Conservation (phyloP, 192 early-diverging fungal species). For the Coemansia sp. region DNA sequence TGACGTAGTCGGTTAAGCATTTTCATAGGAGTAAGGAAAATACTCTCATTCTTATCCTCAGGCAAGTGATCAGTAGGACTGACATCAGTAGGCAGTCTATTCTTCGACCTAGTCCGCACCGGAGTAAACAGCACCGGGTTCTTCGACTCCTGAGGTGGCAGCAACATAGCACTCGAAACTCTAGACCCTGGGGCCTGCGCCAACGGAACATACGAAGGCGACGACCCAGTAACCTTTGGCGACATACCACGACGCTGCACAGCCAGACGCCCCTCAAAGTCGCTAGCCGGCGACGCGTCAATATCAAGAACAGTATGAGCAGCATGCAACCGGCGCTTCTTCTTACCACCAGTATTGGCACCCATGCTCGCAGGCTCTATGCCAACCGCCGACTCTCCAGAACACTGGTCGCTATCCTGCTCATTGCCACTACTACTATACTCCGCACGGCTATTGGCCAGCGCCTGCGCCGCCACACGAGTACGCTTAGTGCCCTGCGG, state of each 20-base stretch:
- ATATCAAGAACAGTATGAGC: slow-evolving; percentile 24
- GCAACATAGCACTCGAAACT: background rate
- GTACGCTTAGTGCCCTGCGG: slow-evolving; percentile 19
- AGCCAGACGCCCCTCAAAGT: background rate
- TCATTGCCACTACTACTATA: background rate
- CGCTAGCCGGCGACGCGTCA: background rate
- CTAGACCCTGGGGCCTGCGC: background rate
- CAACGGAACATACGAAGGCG: background rate
- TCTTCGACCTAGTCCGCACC: slow-evolving; percentile 22
- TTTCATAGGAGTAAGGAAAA: slow-evolving; percentile 48
- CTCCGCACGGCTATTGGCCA: background rate
- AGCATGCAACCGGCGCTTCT: slow-evolving; percentile 43
- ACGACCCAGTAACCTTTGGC: background rate
- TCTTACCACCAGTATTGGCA: slow-evolving; percentile 15
- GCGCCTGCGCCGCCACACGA: background rate
- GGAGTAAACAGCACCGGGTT: slow-evolving; percentile 44
- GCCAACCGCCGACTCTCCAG: background rate
- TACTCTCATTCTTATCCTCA: slow-evolving; percentile 18
- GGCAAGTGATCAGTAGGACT: background rate
- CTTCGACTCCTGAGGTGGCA: slow-evolving; percentile 30
- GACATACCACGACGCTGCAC: too few species aligned
- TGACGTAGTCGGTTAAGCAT: slow-evolving; percentile 48
- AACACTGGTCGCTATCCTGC: background rate
- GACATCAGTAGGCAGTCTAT: background rate
- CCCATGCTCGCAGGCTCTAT: background rate